phyloP scores from a whole-genome alignment of 2,329 filamentous ascomycete species.

The Zymoseptoria tritici region DNA sequence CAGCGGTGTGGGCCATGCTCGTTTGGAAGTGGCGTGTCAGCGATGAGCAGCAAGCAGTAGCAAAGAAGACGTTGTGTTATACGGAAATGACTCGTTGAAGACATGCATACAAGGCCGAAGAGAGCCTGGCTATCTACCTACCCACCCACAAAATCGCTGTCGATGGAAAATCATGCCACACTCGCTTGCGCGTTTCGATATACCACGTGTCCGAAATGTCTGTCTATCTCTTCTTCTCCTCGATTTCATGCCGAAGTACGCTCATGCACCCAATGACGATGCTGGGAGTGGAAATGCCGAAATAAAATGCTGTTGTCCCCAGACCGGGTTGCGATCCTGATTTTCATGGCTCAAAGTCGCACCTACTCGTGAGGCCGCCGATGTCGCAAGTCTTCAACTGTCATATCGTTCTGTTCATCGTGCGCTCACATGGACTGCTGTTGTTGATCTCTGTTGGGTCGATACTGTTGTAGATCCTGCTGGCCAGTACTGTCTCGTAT shows the following conservation, averaged over 20 bases:
- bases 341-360: too few relatives aligned
- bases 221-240: background rate
- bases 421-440: background rate
- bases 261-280: background rate
- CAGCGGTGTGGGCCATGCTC: background rate
- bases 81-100: background rate
- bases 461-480: background rate
- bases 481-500: background rate
- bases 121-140: background rate
- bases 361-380: too few relatives aligned
- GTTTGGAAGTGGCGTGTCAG: background rate
- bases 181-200: background rate
- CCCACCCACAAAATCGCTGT: background rate
- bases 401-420: background rate
- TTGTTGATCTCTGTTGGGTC: background rate
- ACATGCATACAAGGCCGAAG: background rate
- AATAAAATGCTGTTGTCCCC: background rate
- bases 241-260: background rate
- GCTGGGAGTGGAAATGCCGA: background rate
- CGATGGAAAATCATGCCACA: background rate
- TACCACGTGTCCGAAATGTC: background rate
- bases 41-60: background rate
- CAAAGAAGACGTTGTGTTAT: background rate
- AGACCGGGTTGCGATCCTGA: background rate
- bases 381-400: too few relatives aligned